Percentiles rank a stretch among this genome's conserved stretches.
Evolutionary conservation across 2,329 filamentous ascomycete genomes (phyloP).

Genomic region (Hypoxylon sp.): DNA sequence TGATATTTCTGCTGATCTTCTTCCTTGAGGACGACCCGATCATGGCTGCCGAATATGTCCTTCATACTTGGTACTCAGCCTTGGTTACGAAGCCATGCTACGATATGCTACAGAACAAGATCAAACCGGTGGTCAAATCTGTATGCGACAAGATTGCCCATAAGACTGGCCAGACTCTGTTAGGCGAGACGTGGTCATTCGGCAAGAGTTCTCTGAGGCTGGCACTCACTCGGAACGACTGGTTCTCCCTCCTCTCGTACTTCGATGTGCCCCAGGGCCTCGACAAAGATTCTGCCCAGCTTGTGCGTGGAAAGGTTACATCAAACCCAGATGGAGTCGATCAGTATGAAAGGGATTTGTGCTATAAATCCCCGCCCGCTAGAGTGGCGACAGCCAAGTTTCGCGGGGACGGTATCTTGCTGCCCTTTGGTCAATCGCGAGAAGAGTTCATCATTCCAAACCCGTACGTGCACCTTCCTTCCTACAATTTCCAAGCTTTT

Average conservation of each 20-base stretch:
- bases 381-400: constrained; percentile 29
- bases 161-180: constrained; percentile 10
- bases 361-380: constrained; percentile 8
- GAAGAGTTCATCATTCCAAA: constrained; percentile 34
- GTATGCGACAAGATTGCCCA: constrained; percentile 39
- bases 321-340: constrained; percentile 26
- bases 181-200: constrained; percentile 40
- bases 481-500: neutral
- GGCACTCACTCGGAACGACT: constrained; percentile 29
- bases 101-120: constrained; percentile 12
- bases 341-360: constrained; percentile 5
- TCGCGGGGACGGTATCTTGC: constrained; percentile 34
- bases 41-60: constrained; percentile 23
- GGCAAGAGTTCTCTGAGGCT: constrained; percentile 28
- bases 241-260: constrained; percentile 32
- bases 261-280: constrained; percentile 31
- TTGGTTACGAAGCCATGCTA: constrained; percentile 21
- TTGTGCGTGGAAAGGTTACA: constrained; percentile 17
- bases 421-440: constrained; percentile 36
- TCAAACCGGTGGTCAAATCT: constrained; percentile 28
- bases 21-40: constrained; percentile 25
- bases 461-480: constrained; percentile 26
- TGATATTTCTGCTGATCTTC: constrained; percentile 33
- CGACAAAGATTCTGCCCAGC: constrained; percentile 8
- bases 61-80: constrained; percentile 41